Evolutionary conservation across 106 monocot species (phyloP).

Genomic region (Dendrobium catenatum): DNA sequence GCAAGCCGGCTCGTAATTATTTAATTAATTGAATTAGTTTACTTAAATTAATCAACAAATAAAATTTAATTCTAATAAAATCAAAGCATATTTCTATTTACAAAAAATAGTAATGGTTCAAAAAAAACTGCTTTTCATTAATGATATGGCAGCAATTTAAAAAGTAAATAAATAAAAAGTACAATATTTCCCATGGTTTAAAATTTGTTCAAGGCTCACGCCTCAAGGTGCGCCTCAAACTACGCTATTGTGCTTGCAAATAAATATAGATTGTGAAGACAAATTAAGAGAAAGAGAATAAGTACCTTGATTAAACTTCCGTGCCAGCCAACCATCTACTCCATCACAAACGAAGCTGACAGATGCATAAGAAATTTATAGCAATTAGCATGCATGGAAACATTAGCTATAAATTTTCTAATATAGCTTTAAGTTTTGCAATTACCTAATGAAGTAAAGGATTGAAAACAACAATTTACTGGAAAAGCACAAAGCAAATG

Average conservation of each 20-base stretch:
- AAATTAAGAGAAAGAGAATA: neutral
- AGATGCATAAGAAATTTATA: constrained; percentile 6
- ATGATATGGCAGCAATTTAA: too few species aligned
- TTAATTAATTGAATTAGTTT: too few species aligned
- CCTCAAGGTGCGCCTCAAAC: too few species aligned
- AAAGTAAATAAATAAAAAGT: too few species aligned
- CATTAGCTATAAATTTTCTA: neutral
- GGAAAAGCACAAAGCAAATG: constrained; percentile 76
- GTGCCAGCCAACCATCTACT: constrained; percentile 84
- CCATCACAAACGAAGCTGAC: constrained; percentile 79
- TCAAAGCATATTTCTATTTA: too few species aligned
- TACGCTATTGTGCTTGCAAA: neutral
- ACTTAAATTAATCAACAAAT: too few species aligned
- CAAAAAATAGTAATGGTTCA: too few species aligned
- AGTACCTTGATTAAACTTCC: constrained; percentile 96
- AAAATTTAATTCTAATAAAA: too few species aligned
- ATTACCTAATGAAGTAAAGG: constrained; percentile 82
- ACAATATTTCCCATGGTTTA: too few species aligned
- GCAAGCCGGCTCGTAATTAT: too few species aligned
- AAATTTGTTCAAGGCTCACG: too few species aligned
- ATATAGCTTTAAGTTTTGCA: neutral
- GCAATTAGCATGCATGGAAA: neutral
- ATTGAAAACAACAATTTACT: constrained; percentile 62
- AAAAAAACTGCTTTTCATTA: too few species aligned
- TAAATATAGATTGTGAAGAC: neutral